Percentiles rank a stretch among this genome's conserved stretches.
Evolutionary conservation across 768 basidiomycete species (phyloP).

Genomic region (Suillus brevipes): DNA sequence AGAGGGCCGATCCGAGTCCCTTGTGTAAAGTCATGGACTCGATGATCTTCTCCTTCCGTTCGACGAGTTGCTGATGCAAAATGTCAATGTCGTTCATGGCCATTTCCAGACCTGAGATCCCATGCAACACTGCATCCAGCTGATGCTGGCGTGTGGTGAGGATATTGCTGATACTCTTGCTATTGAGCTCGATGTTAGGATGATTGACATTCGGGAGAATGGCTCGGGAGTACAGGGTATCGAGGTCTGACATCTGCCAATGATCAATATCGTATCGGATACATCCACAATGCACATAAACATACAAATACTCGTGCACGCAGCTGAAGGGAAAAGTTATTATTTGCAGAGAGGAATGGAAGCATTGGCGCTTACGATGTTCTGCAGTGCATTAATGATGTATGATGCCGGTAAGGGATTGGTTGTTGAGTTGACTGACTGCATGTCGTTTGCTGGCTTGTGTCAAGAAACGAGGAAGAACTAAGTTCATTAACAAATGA

Average conservation of each 20-base stretch:
- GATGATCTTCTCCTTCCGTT: conserved; percentile 13
- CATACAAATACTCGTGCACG: not conserved
- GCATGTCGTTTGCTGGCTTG: not conserved
- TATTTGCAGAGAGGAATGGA: not conserved
- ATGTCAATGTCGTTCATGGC: conserved; percentile 15
- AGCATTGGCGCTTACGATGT: not conserved
- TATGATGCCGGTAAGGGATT: not conserved
- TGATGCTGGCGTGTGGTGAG: conserved; percentile 17
- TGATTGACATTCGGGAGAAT: conserved; percentile 5
- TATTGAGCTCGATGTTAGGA: conserved; percentile 15
- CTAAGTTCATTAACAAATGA: no score
- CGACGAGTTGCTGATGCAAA: conserved; percentile 15
- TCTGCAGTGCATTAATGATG: not conserved
- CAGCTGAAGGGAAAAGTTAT: not conserved
- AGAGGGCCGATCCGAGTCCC: conserved; percentile 32
- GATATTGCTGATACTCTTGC: conserved; percentile 16
- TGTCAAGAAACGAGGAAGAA: not conserved
- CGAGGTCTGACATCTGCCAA: not conserved
- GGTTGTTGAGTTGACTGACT: not conserved
- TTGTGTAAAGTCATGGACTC: conserved; percentile 22
- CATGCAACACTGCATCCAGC: conserved; percentile 13
- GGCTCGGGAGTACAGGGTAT: not conserved
- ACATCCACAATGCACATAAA: not conserved
- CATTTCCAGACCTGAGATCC: conserved; percentile 16
- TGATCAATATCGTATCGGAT: not conserved